Percentiles rank a stretch among this genome's conserved stretches.
Conservation (phyloP, 116 monocot species). For the Iris pallida region DNA sequence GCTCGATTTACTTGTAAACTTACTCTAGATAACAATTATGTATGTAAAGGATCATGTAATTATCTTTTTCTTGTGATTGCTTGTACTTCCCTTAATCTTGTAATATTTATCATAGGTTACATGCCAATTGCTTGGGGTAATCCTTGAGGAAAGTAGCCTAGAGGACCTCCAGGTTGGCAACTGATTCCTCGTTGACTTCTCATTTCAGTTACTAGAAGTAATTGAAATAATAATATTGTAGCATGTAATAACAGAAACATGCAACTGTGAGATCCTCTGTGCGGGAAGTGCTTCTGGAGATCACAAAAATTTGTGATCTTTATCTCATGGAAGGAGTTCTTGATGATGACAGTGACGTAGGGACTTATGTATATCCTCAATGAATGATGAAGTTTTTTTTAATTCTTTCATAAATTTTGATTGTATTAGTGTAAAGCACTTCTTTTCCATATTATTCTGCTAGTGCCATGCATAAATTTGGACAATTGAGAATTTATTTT, state of each 20-base stretch:
- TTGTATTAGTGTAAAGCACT: too few species aligned
- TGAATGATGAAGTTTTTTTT: too few species aligned
- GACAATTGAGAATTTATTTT: too few species aligned
- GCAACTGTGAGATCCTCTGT: slow-evolving; percentile 61
- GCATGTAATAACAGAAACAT: slow-evolving; percentile 36
- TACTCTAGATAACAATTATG: neutral
- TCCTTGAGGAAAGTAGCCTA: slow-evolving; percentile 59
- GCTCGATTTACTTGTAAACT: too few species aligned
- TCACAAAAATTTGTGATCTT: slow-evolving; percentile 62
- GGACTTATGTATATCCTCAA: too few species aligned
- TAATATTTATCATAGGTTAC: slow-evolving; percentile 36
- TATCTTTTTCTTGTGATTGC: neutral
- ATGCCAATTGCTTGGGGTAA: slow-evolving; percentile 57
- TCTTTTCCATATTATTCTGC: too few species aligned
- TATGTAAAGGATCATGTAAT: neutral
- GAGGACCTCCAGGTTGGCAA: slow-evolving; percentile 68
- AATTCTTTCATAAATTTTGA: too few species aligned
- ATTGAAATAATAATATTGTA: slow-evolving; percentile 7
- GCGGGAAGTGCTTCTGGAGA: slow-evolving; percentile 53
- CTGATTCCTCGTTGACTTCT: neutral
- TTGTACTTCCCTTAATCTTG: neutral
- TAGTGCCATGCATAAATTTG: too few species aligned
- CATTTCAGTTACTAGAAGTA: slow-evolving; percentile 1
- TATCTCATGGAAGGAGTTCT: slow-evolving; percentile 80
- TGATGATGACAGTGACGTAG: slow-evolving; percentile 67